These are phyloP conservation scores for Diaporthe sp. DNA, from an alignment of 2,329 filamentous ascomycete species.

Conservation along the genomic window DNA sequence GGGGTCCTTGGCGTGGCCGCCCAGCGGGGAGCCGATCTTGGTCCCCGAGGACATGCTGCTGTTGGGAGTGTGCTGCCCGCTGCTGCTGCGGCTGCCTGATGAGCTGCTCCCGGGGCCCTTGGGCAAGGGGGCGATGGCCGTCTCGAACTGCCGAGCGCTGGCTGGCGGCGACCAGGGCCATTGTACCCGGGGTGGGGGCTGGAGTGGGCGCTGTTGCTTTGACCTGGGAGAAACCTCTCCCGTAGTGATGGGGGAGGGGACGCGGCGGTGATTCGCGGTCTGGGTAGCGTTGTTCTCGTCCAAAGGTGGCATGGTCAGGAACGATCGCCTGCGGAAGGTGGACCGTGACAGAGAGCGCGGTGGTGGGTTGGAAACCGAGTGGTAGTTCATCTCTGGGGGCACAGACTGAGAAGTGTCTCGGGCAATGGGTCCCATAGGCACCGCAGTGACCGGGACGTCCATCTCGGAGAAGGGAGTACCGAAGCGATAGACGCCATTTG, in stretches of 20 bases:
- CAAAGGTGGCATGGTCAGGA: slow-evolving; percentile 76
- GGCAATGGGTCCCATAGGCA: slow-evolving; percentile 78
- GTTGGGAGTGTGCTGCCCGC: slow-evolving; percentile 41
- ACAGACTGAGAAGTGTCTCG: slow-evolving; percentile 91
- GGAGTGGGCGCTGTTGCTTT: slow-evolving; percentile 55
- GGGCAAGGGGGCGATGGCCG: slow-evolving; percentile 55
- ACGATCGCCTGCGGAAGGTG: slow-evolving; percentile 74
- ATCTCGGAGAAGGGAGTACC: slow-evolving; percentile 92
- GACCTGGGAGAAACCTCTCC: slow-evolving; percentile 51
- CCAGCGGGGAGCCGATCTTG: slow-evolving; percentile 44
- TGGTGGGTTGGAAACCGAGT: slow-evolving; percentile 54
- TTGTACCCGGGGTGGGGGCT: slow-evolving; percentile 66
- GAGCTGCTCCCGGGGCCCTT: slow-evolving; percentile 19
- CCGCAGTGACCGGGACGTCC: slow-evolving; percentile 84
- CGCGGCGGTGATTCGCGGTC: slow-evolving; percentile 47
- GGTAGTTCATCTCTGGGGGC: slow-evolving; percentile 92
- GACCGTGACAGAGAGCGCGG: slow-evolving; percentile 66
- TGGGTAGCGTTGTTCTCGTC: slow-evolving; percentile 71
- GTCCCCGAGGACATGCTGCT: slow-evolving; percentile 47
- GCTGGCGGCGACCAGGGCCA: slow-evolving; percentile 66
- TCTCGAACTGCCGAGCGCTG: slow-evolving; percentile 60
- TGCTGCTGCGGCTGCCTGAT: slow-evolving; percentile 43
- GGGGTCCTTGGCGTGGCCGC: slow-evolving; percentile 47
- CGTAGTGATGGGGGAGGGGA: slow-evolving; percentile 51
- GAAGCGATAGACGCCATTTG: slow-evolving; percentile 76